These are phyloP conservation scores for Aspergillus coremiiformis DNA, from an alignment of 495 filamentous ascomycete genomes.

Conservation along the genomic window DNA sequence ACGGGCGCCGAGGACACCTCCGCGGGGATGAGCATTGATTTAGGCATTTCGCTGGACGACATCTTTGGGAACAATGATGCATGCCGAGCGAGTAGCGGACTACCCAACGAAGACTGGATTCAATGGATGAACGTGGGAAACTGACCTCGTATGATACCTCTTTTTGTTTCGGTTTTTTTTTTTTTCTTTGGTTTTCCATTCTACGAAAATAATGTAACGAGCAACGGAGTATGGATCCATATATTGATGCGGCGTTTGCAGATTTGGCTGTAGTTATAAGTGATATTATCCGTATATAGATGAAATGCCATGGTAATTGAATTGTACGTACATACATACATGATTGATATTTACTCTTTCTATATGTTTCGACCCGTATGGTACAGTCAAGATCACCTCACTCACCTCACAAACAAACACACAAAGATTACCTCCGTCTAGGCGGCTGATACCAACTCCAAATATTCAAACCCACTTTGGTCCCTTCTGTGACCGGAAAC, in stretches of 20 bases:
- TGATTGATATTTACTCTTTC: too few species aligned
- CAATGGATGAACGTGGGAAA: constrained; percentile 36
- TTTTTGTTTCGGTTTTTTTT: too few species aligned
- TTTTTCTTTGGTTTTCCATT: too few species aligned
- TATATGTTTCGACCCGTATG: too few species aligned
- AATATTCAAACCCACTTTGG: constrained; percentile 77
- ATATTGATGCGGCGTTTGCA: background rate
- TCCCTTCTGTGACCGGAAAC: constrained; percentile 56
- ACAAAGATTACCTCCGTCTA: constrained; percentile 14
- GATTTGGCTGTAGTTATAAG: background rate
- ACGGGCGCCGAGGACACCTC: constrained; percentile 27
- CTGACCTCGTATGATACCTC: background rate
- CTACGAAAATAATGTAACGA: background rate
- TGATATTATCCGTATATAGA: background rate
- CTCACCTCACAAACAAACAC: background rate
- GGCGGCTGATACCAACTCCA: constrained; percentile 52
- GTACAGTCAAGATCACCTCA: background rate
- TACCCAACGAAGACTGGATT: constrained; percentile 35
- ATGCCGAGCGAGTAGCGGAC: constrained; percentile 13
- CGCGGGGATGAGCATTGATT: constrained; percentile 29
- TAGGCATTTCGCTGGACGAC: constrained; percentile 38
- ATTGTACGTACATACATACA: background rate
- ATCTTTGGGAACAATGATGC: constrained; percentile 33
- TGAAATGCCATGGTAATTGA: background rate
- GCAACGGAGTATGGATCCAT: background rate